Evolutionary conservation across 768 basidiomycete genomes (phyloP).

Genomic region (Lactarius sanguifluus): DNA sequence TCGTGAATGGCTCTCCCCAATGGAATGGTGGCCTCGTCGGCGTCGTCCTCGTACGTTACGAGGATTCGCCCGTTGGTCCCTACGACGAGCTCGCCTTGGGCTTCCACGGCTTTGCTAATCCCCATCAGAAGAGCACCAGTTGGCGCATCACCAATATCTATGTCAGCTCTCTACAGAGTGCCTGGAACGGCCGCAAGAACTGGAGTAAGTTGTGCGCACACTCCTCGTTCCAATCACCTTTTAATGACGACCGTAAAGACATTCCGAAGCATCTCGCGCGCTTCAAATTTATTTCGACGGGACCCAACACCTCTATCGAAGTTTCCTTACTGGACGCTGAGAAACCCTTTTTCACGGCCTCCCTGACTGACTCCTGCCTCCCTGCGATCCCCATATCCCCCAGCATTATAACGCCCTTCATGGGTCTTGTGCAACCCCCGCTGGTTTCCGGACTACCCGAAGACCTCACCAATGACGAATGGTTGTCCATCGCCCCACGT

Average conservation of each 20-base stretch:
- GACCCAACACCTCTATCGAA: neutral
- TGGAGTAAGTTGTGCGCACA: conserved; percentile 19
- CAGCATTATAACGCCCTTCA: conserved; percentile 1
- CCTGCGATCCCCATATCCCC: conserved; percentile 17
- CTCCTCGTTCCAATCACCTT: too few relatives aligned
- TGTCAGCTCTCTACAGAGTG: conserved; percentile 12
- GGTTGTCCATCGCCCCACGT: conserved; percentile 7
- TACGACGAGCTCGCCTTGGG: conserved; percentile 26
- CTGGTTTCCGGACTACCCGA: neutral
- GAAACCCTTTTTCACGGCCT: conserved; percentile 24
- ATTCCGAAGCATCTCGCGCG: conserved; percentile 22
- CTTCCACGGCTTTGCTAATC: conserved; percentile 1
- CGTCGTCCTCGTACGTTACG: conserved; percentile 18
- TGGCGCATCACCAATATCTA: conserved; percentile 23
- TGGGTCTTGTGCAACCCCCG: conserved; percentile 19
- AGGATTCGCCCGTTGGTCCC: conserved; percentile 22
- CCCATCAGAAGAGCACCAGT: conserved; percentile 2
- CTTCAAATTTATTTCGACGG: conserved; percentile 13
- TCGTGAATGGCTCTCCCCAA: conserved; percentile 11
- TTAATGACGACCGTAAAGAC: conserved; percentile 3
- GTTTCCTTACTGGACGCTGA: conserved; percentile 8
- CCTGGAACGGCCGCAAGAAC: conserved; percentile 23
- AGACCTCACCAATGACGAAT: conserved; percentile 10
- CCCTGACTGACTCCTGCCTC: conserved; percentile 19
- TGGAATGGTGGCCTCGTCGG: conserved; percentile 12